phyloP scores from a whole-genome alignment of 257 asterid species.

The Solanum tacnaense region DNA sequence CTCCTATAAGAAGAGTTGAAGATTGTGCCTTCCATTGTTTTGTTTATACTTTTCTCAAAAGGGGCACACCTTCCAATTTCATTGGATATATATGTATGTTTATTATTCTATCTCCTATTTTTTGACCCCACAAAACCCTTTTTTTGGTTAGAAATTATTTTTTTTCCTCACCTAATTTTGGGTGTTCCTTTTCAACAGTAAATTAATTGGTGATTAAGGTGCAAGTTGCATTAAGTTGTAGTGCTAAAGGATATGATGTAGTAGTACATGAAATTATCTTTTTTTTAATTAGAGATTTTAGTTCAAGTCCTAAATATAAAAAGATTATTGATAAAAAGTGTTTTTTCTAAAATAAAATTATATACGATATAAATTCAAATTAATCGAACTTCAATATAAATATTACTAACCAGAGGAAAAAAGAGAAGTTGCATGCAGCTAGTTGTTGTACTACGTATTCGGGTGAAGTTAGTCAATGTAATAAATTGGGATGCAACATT shows the following conservation, averaged over 20 bases:
- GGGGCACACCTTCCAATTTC: conserved; percentile 13
- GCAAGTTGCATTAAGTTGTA: not conserved
- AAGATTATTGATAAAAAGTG: accelerated
- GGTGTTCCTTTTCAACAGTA: not conserved
- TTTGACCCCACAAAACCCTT: not conserved
- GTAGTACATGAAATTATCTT: too few species aligned
- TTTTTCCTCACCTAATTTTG: not conserved
- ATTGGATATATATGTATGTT: not conserved
- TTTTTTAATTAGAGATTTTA: too few species aligned
- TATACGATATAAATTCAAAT: accelerated
- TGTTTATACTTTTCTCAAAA: not conserved
- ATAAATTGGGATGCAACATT: too few species aligned
- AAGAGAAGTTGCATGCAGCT: too few species aligned
- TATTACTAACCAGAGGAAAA: too few species aligned
- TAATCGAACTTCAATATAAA: accelerated
- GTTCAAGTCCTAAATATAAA: too few species aligned
- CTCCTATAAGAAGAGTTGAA: not conserved
- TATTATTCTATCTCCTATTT: not conserved
- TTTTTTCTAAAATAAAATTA: too few species aligned
- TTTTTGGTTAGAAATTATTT: not conserved
- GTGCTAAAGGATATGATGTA: too few species aligned
- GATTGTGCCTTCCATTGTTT: not conserved
- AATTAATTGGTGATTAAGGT: not conserved
- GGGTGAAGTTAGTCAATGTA: not conserved
- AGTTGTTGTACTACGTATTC: not conserved